Conservation (phyloP, 495 filamentous ascomycete species). For the Penicillium silybi region DNA sequence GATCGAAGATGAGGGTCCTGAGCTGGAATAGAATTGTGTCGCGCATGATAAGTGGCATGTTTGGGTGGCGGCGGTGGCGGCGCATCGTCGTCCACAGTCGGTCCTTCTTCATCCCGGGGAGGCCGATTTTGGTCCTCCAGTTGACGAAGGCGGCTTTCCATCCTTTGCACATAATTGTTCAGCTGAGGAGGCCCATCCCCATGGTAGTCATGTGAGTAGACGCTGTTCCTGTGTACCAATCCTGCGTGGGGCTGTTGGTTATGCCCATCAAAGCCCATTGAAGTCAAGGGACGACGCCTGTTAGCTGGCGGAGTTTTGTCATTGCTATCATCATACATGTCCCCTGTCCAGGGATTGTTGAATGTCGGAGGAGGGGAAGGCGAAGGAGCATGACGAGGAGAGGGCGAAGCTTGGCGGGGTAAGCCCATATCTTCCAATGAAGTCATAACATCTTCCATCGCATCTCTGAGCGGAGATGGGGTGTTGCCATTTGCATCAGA, state of each 20-base stretch:
- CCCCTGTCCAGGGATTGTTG: conserved; percentile 84
- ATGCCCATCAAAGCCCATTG: conserved; percentile 60
- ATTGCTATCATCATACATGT: conserved; percentile 69
- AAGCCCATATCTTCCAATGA: conserved; percentile 86
- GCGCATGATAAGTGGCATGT: conserved; percentile 45
- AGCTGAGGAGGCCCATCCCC: conserved; percentile 64
- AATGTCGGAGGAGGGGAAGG: conserved; percentile 50
- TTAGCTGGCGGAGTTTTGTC: conserved; percentile 28
- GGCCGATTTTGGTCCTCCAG: conserved; percentile 60
- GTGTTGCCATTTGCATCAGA: conserved; percentile 67
- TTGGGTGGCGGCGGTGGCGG: conserved; percentile 61
- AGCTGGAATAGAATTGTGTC: conserved; percentile 44
- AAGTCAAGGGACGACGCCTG: conserved; percentile 60
- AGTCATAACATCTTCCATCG: conserved; percentile 98
- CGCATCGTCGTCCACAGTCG: conserved; percentile 45
- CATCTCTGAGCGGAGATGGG: conserved; percentile 84
- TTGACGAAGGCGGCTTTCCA: conserved; percentile 74
- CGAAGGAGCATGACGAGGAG: conserved; percentile 44
- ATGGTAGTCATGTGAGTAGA: conserved; percentile 43
- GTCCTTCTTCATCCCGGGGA: conserved; percentile 33
- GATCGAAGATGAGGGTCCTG: conserved; percentile 43
- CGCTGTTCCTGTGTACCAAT: conserved; percentile 30
- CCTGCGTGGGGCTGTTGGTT: conserved; percentile 44
- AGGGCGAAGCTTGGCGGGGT: conserved; percentile 45
- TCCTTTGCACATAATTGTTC: conserved; percentile 80